Conservation (phyloP, 2,329 filamentous ascomycete genomes). For the Colletotrichum euphorbiae region DNA sequence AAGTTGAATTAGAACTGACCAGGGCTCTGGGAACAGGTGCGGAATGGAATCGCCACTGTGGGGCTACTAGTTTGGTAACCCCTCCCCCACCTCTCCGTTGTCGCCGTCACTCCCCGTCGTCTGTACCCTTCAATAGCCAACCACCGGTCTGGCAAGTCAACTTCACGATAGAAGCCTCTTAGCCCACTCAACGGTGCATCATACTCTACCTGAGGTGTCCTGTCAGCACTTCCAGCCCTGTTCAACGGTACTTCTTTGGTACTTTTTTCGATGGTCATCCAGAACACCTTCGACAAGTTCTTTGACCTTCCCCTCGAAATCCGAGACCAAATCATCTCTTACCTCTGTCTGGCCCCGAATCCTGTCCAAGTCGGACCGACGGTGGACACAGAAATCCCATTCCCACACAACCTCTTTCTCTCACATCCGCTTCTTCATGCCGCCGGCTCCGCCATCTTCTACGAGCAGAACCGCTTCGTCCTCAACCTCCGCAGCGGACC, state of each 20-base stretch:
- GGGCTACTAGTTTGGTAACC: slow-evolving; percentile 20
- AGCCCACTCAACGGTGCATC: not conserved
- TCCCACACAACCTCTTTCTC: slow-evolving; percentile 42
- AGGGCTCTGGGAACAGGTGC: slow-evolving; percentile 6
- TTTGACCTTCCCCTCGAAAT: slow-evolving; percentile 47
- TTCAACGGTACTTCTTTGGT: not conserved
- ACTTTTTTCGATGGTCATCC: slow-evolving; percentile 16
- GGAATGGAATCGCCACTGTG: slow-evolving; percentile 18
- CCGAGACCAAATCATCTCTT: slow-evolving; percentile 44
- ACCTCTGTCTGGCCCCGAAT: slow-evolving; percentile 42
- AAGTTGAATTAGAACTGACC: slow-evolving; percentile 32
- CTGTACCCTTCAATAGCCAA: not conserved
- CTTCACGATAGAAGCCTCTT: not conserved
- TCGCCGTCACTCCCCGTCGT: slow-evolving; percentile 15
- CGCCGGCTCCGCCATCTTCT: slow-evolving; percentile 45
- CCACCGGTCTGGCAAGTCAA: not conserved
- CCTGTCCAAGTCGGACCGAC: slow-evolving; percentile 42
- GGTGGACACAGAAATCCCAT: slow-evolving; percentile 23
- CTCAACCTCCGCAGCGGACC: slow-evolving; percentile 39
- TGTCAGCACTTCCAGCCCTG: not conserved
- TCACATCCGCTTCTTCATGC: slow-evolving; percentile 42
- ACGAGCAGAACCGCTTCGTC: slow-evolving; percentile 45
- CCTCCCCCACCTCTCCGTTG: not conserved
- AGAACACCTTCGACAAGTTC: slow-evolving; percentile 42
- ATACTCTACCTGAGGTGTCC: not conserved